phyloP scores from a whole-genome alignment of 176 grass and related monocot genomes.

The Thinopyrum elongatum region DNA sequence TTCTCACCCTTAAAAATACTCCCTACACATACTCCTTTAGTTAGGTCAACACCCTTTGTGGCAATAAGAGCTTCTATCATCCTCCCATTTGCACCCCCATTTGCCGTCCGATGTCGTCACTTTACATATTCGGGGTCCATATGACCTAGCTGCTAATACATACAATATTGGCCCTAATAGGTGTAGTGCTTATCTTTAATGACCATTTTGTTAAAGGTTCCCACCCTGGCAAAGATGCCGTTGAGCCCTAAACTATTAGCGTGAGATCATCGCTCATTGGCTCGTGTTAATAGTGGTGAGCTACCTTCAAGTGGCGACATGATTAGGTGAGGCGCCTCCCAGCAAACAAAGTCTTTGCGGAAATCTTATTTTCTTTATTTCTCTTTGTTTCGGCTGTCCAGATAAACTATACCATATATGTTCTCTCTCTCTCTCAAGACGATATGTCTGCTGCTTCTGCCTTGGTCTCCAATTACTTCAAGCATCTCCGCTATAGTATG shows the following conservation, averaged over 20 bases:
- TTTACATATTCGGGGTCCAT: constrained; percentile 41
- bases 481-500: background rate
- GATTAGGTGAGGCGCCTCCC: constrained; percentile 49
- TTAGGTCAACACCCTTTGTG: constrained; percentile 41
- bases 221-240: constrained; percentile 54
- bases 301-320: constrained; percentile 49
- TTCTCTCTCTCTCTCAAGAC: background rate
- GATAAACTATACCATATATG: constrained; percentile 23
- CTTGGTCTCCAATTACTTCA: background rate
- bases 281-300: constrained; percentile 36
- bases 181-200: constrained; percentile 60
- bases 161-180: constrained; percentile 45
- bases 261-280: constrained; percentile 16
- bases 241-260: constrained; percentile 44
- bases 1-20: constrained; percentile 16
- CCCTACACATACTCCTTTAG: constrained; percentile 20
- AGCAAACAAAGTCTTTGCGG: constrained; percentile 49
- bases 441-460: background rate
- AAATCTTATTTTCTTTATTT: constrained; percentile 27
- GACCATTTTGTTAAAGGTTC: constrained; percentile 39
- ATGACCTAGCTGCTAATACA: constrained; percentile 18
- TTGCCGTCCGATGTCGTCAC: constrained; percentile 37
- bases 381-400: background rate
- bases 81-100: constrained; percentile 27
- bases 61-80: constrained; percentile 33